Evolutionary conservation across 805 yeast genomes (phyloP).

Genomic region (Starmerella roubikii): DNA sequence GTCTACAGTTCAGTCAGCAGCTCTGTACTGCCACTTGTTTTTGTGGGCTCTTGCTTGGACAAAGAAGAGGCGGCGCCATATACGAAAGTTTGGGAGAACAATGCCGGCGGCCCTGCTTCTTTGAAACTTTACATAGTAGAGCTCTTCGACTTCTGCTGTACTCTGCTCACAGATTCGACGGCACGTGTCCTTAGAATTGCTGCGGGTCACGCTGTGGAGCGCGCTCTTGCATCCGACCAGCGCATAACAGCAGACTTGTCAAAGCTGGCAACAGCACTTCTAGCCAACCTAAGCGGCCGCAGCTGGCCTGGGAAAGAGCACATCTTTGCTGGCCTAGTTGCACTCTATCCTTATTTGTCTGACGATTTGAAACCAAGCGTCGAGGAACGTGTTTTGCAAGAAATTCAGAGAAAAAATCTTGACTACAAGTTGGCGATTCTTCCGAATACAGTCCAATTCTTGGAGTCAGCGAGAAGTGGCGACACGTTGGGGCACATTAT

Average conservation of each 20-base stretch:
- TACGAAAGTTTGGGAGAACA: constrained; percentile 61
- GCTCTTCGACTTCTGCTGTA: constrained; percentile 40
- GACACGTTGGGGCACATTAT: background rate
- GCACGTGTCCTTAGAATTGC: constrained; percentile 54
- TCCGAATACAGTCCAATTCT: constrained; percentile 38
- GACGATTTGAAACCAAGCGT: constrained; percentile 28
- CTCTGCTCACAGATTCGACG: constrained; percentile 37
- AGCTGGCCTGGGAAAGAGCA: constrained; percentile 82
- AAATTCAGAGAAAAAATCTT: constrained; percentile 53
- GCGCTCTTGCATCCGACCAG: constrained; percentile 33
- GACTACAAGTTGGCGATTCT: constrained; percentile 48
- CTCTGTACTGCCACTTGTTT: constrained; percentile 64
- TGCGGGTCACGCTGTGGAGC: constrained; percentile 54
- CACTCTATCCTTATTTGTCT: constrained; percentile 28
- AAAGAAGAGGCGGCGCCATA: constrained; percentile 36
- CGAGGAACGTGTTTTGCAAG: constrained; percentile 37
- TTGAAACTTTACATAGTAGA: constrained; percentile 57
- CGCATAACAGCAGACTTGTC: constrained; percentile 23
- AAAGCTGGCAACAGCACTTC: constrained; percentile 51
- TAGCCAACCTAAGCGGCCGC: constrained; percentile 57
- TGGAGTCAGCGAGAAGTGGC: constrained; percentile 20
- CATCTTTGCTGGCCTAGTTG: constrained; percentile 55
- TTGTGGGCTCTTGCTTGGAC: constrained; percentile 57
- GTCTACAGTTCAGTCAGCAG: constrained; percentile 50
- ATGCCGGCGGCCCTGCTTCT: constrained; percentile 61